A percentile compares a stretch with the other conserved stretches of the same genome.
Evolutionary conservation across 2,329 filamentous ascomycete species (phyloP).

Genomic region (Seiridium cupressi): DNA sequence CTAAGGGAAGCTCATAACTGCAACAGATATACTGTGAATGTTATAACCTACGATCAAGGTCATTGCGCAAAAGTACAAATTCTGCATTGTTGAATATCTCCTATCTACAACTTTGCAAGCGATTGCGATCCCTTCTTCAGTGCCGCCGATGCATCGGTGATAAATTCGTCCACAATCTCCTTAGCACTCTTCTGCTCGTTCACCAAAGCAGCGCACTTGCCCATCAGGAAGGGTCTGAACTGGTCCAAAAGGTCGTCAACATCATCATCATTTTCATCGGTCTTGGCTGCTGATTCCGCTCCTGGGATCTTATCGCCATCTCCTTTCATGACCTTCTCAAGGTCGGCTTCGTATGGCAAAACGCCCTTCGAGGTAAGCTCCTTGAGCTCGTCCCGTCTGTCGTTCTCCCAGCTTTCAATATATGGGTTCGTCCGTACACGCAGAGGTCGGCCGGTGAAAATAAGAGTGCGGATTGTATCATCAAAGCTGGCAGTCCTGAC

Average conservation of each 20-base stretch:
- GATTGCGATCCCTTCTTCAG: constrained; percentile 67
- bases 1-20: neutral
- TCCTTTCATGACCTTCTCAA: constrained; percentile 72
- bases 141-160: constrained; percentile 72
- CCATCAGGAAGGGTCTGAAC: constrained; percentile 59
- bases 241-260: constrained; percentile 89
- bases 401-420: constrained; percentile 94
- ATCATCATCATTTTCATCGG: constrained; percentile 61
- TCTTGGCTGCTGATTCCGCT: constrained; percentile 45
- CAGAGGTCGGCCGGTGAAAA: constrained; percentile 95
- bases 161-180: constrained; percentile 91
- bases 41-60: neutral
- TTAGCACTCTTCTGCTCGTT: constrained; percentile 91
- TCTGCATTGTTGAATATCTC: neutral
- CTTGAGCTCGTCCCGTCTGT: constrained; percentile 88
- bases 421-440: constrained; percentile 93
- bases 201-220: constrained; percentile 90
- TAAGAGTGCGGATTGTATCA: constrained; percentile 95
- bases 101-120: constrained; percentile 68
- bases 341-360: constrained; percentile 90
- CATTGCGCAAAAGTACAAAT: neutral
- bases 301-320: constrained; percentile 36
- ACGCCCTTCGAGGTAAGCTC: constrained; percentile 84
- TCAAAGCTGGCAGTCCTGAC: constrained; percentile 89
- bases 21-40: neutral